Base-by-base conservation (phyloP, 1,284 basidiomycete species). In the Coriolopsis trogii region DNA sequence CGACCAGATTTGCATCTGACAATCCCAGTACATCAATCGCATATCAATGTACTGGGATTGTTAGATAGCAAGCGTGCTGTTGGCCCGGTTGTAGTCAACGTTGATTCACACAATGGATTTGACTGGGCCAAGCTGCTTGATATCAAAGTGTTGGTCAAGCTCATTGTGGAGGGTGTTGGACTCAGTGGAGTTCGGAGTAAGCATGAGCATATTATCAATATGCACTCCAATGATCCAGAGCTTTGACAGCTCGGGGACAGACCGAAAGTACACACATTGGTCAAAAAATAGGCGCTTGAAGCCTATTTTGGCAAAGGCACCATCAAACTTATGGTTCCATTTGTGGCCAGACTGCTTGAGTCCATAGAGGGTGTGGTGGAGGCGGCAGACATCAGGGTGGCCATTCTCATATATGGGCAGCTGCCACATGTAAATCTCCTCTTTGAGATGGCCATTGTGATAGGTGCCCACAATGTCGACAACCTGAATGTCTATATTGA, bases 401-500 rank as follows among this genome's bases (percentile, higher is more conserved):
- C n/a, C n/a, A n/a, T n/a, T n/a, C n/a, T n/a, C n/a, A n/a, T n/a
- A n/a, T n/a, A n/a, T n/a, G n/a, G n/a, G n/a, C n/a, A 71, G 72
- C 45, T 73, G 72, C 24, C 67, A 55, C 65, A 77, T 70, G 49
- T 73, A 77, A 30, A 76, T 62, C 1, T 65, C 62, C 40, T 77
- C 72, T 0, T 74, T 63, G 0, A 82, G 66, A 0, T 63, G 30
- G 1, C 73, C 74, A 57, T 78, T 72, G 0, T 78, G 64, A 43
- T 67, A 74, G 1, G 69, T 69, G 58, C n/a, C n/a, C n/a, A n/a
- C n/a, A n/a, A n/a, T n/a, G n/a, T n/a, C n/a, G n/a, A n/a, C n/a
- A n/a, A n/a, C n/a, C n/a, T n/a, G n/a, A n/a, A n/a, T n/a, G n/a
- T n/a, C n/a, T n/a, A n/a, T n/a, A n/a, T n/a, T n/a, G n/a, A n/a